Conservation (phyloP, 257 asterid genomes). For the Solanum chmielewskii region DNA sequence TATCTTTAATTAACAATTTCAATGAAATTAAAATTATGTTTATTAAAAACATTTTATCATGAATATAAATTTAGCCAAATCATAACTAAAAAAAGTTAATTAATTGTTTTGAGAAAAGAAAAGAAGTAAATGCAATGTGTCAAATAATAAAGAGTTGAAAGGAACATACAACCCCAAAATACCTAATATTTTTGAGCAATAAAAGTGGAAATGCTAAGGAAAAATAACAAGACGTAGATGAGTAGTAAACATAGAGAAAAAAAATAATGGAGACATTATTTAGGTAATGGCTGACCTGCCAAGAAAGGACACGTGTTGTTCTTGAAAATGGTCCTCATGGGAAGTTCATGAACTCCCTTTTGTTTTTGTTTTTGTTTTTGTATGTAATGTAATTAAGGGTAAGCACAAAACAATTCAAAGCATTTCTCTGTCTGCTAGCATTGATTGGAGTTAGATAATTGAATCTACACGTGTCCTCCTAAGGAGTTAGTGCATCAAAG, state of each 20-base stretch:
- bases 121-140: not conserved
- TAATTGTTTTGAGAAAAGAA: too few relatives aligned
- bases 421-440: constrained; percentile 21
- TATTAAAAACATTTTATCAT: too few relatives aligned
- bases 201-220: not conserved
- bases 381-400: not conserved
- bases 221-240: not conserved
- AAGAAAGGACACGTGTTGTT: constrained; percentile 50
- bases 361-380: not conserved
- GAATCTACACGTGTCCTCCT: constrained; percentile 72
- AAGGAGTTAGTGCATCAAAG: constrained; percentile 8
- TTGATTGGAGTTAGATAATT: constrained; percentile 77
- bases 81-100: too few relatives aligned
- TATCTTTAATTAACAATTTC: too few relatives aligned
- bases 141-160: not conserved
- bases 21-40: too few relatives aligned
- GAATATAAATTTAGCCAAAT: too few relatives aligned
- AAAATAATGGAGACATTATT: not conserved
- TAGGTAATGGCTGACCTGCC: constrained; percentile 5
- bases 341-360: constrained; percentile 23
- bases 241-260: constrained; percentile 5
- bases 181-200: not conserved
- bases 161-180: not conserved
- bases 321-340: constrained; percentile 26
- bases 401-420: not conserved